Conservation (phyloP, 768 basidiomycete species). For the Tricholoma furcatifolium region DNA sequence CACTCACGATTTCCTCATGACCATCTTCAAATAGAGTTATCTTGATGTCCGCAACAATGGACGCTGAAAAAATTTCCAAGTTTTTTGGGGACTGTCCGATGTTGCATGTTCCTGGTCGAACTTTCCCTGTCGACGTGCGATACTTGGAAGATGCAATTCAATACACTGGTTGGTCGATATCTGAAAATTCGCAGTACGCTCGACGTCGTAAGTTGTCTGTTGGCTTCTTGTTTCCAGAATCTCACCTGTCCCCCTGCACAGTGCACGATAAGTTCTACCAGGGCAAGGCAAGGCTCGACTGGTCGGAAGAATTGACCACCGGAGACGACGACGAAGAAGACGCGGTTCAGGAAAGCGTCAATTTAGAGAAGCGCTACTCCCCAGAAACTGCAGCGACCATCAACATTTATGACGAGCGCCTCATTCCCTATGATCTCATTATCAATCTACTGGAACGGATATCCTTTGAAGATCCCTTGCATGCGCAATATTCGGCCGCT, state of each 20-base stretch:
- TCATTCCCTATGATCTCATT: constrained; percentile 92
- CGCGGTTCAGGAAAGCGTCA: constrained; percentile 40
- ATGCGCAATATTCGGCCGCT: constrained; percentile 67
- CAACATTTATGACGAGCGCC: constrained; percentile 82
- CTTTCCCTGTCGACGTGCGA: constrained; percentile 84
- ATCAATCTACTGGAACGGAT: constrained; percentile 77
- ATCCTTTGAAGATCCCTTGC: constrained; percentile 63
- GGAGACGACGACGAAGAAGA: constrained; percentile 71
- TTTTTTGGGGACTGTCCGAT: constrained; percentile 89
- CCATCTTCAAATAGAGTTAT: constrained; percentile 57
- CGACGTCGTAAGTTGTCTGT: constrained; percentile 50
- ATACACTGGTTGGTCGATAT: constrained; percentile 72
- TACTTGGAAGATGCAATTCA: constrained; percentile 94
- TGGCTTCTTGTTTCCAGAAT: not conserved
- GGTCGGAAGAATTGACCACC: constrained; percentile 69
- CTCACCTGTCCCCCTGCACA: constrained; percentile 24
- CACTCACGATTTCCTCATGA: constrained; percentile 4
- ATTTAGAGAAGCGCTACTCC: constrained; percentile 81
- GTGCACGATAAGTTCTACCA: constrained; percentile 65
- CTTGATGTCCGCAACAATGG: constrained; percentile 96
- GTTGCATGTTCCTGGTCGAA: constrained; percentile 88
- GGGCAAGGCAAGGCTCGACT: constrained; percentile 63
- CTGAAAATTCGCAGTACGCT: constrained; percentile 81
- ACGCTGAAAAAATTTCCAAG: constrained; percentile 83
- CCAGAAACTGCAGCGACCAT: constrained; percentile 70